Evolutionary conservation across 345 rosid species (phyloP).

Genomic region (Passiflora organensis): DNA sequence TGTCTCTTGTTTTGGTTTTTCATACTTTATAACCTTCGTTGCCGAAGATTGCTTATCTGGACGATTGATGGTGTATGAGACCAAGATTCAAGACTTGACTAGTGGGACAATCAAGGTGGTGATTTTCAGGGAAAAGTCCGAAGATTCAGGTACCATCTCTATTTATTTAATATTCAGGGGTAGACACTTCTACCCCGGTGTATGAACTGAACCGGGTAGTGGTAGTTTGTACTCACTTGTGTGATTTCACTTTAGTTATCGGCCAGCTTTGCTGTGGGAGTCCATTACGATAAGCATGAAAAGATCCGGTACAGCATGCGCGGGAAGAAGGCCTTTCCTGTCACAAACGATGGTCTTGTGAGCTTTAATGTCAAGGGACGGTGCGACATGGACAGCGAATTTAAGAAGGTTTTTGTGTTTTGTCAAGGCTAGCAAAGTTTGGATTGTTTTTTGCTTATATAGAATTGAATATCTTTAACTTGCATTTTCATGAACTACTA

Average conservation of each 20-base stretch:
- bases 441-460: not conserved
- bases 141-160: too few relatives aligned
- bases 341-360: slow-evolving; percentile 37
- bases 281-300: slow-evolving; percentile 64
- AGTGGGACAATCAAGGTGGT: too few relatives aligned
- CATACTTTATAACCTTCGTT: too few relatives aligned
- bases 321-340: slow-evolving; percentile 70
- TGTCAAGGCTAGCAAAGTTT: not conserved
- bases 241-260: slow-evolving; percentile 30
- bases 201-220: slow-evolving; percentile 19
- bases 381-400: slow-evolving; percentile 63
- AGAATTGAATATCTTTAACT: too few relatives aligned
- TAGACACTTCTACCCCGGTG: slow-evolving; percentile 62
- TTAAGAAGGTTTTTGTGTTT: slow-evolving; percentile 48
- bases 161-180: too few relatives aligned
- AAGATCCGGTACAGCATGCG: slow-evolving; percentile 57
- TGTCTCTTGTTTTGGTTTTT: too few relatives aligned
- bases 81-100: too few relatives aligned
- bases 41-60: too few relatives aligned
- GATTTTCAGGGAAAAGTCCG: too few relatives aligned
- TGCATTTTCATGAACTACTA: too few relatives aligned
- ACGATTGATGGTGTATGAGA: too few relatives aligned
- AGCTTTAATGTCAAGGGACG: slow-evolving; percentile 75
- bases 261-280: slow-evolving; percentile 64
- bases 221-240: not conserved